phyloP scores from a whole-genome alignment of 148 eudicot species.

The Rhododendron kiyosumense region DNA sequence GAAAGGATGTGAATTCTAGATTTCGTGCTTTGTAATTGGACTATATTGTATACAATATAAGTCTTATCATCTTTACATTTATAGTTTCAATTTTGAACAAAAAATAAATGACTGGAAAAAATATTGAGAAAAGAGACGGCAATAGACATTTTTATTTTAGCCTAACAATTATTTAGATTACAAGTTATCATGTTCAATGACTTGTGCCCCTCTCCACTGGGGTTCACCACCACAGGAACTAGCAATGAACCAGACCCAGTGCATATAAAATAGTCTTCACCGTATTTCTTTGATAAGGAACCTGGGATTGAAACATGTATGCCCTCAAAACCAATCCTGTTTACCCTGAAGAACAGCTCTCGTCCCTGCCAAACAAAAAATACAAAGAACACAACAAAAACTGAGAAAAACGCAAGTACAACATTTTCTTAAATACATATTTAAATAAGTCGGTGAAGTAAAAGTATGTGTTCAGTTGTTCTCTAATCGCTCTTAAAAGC shows the following conservation, averaged over 20 bases:
- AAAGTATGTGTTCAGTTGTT: background rate
- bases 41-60: background rate
- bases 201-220: constrained; percentile 88
- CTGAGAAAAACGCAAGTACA: background rate
- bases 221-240: constrained; percentile 61
- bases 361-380: constrained; percentile 44
- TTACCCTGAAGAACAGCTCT: constrained; percentile 66
- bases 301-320: constrained; percentile 81
- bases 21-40: background rate
- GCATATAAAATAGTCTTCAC: constrained; percentile 73
- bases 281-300: constrained; percentile 56
- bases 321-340: constrained; percentile 73
- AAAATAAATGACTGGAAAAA: background rate
- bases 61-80: background rate
- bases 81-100: background rate
- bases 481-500: background rate
- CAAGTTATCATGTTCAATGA: constrained; percentile 87
- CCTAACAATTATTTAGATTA: constrained; percentile 1
- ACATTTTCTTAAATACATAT: background rate
- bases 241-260: constrained; percentile 84
- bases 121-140: background rate
- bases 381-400: background rate
- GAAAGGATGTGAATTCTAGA: background rate
- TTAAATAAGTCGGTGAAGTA: background rate
- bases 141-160: background rate